Percentiles rank a stretch among this genome's conserved stretches.
Conservation (phyloP, 106 monocot species). For the Dendrobium officinale region DNA sequence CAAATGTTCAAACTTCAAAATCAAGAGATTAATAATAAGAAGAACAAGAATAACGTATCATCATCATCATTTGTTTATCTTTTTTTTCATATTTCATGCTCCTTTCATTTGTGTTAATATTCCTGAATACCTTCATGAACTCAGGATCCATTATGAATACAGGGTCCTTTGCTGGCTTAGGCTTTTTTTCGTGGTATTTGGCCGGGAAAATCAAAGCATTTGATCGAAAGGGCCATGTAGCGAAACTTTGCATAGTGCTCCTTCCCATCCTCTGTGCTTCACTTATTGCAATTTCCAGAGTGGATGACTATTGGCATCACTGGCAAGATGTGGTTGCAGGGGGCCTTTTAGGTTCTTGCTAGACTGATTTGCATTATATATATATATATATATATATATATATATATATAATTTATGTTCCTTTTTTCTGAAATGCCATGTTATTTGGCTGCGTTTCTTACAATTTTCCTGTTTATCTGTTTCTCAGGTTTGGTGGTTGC, state of each 20-base stretch:
- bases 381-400: constrained; percentile 5
- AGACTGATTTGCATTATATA: neutral
- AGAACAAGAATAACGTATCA: neutral
- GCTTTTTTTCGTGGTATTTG: constrained; percentile 54
- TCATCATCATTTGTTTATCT: neutral
- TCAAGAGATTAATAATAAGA: neutral
- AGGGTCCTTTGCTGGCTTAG: constrained; percentile 69
- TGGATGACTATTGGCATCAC: constrained; percentile 70
- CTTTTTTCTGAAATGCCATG: neutral
- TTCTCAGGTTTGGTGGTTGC: constrained; percentile 43
- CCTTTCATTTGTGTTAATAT: neutral
- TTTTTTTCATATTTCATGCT: neutral
- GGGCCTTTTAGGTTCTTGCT: constrained; percentile 39
- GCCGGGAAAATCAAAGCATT: constrained; percentile 51
- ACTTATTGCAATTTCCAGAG: constrained; percentile 49
- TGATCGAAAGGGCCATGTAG: constrained; percentile 50
- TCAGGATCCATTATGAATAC: constrained; percentile 6
- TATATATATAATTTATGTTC: neutral
- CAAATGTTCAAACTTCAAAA: no score
- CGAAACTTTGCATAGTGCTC: constrained; percentile 46
- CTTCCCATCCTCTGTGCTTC: constrained; percentile 48
- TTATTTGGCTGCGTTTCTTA: neutral
- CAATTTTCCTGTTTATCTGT: neutral
- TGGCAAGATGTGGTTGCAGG: constrained; percentile 68
- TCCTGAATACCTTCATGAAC: neutral